Evolutionary conservation across 2,329 filamentous ascomycete species (phyloP).

Genomic region (Ceratocystis alfenasii): DNA sequence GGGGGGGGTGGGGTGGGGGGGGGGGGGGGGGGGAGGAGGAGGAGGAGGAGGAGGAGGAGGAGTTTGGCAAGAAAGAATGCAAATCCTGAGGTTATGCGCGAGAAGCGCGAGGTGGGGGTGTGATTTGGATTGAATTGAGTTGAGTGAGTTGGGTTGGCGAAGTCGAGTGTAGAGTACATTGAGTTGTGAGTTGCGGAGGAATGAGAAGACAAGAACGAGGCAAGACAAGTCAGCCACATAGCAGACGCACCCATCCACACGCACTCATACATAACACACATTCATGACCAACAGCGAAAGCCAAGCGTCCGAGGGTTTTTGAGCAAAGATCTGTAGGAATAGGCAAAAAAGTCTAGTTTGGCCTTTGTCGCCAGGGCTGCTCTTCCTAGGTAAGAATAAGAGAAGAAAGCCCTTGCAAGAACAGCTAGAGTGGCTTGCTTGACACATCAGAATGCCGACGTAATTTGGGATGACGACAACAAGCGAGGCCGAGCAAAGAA

Average conservation of each 20-base stretch:
- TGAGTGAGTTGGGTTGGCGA: neutral
- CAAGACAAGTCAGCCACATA: neutral
- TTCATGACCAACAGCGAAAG: neutral
- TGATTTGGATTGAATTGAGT: neutral
- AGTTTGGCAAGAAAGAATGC: neutral
- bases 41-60: no score
- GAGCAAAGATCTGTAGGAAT: neutral
- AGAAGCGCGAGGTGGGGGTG: neutral
- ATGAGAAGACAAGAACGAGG: neutral
- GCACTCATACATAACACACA: no score
- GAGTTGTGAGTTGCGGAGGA: neutral
- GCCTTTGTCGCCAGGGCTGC: neutral
- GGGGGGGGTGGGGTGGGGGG: no score
- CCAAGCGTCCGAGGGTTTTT: neutral
- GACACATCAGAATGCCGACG: conserved; percentile 5
- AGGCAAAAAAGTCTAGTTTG: neutral
- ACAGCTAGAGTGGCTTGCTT: conserved; percentile 1
- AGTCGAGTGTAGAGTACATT: neutral
- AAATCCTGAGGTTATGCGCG: conserved; percentile 6
- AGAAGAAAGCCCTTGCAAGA: neutral
- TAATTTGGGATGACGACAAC: conserved; percentile 9
- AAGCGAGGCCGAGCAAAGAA: neutral
- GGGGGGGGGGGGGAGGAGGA: no score
- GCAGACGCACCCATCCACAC: no score
- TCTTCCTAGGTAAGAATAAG: neutral